phyloP scores from a whole-genome alignment of 257 asterid genomes.

The Penstemon eatonii region DNA sequence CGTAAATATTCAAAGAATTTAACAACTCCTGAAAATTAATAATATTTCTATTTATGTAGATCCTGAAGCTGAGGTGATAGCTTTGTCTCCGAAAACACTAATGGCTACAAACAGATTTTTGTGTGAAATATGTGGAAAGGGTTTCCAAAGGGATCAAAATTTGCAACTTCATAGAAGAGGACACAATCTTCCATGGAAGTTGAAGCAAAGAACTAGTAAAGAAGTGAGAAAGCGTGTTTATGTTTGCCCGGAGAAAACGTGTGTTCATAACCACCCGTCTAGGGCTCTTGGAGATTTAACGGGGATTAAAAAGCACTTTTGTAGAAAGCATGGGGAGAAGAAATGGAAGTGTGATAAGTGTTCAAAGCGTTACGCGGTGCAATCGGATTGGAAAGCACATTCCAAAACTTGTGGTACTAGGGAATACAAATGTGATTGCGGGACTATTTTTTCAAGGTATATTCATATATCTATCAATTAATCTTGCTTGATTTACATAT shows the following conservation, averaged over 20 bases:
- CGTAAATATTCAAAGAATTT: background rate
- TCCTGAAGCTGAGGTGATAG: slow-evolving; percentile 89
- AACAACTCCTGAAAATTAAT: too few species aligned
- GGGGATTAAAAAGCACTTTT: slow-evolving; percentile 88
- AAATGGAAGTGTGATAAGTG: slow-evolving; percentile 97
- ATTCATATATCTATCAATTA: background rate
- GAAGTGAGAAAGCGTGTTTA: slow-evolving; percentile 78
- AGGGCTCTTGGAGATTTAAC: slow-evolving; percentile 93
- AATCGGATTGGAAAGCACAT: slow-evolving; percentile 94
- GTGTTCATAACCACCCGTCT: slow-evolving; percentile 79
- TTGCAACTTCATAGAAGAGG: slow-evolving; percentile 90
- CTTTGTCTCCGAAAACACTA: slow-evolving; percentile 83
- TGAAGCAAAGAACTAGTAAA: slow-evolving; percentile 74
- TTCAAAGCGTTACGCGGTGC: slow-evolving; percentile 81
- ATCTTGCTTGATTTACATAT: too few species aligned
- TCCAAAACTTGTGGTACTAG: slow-evolving; percentile 91
- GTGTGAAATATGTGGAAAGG: slow-evolving; percentile 92
- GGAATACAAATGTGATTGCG: slow-evolving; percentile 91
- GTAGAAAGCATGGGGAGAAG: slow-evolving; percentile 92
- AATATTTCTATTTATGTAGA: slow-evolving; percentile 35
- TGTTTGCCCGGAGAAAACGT: slow-evolving; percentile 83
- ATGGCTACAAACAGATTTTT: slow-evolving; percentile 90
- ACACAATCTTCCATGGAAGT: slow-evolving; percentile 89
- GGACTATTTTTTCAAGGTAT: slow-evolving; percentile 84
- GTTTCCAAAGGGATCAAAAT: slow-evolving; percentile 91